These are phyloP conservation scores for Chaetomiaceae sp. DNA, from an alignment of 2,329 filamentous ascomycete genomes.

Conservation along the genomic window DNA sequence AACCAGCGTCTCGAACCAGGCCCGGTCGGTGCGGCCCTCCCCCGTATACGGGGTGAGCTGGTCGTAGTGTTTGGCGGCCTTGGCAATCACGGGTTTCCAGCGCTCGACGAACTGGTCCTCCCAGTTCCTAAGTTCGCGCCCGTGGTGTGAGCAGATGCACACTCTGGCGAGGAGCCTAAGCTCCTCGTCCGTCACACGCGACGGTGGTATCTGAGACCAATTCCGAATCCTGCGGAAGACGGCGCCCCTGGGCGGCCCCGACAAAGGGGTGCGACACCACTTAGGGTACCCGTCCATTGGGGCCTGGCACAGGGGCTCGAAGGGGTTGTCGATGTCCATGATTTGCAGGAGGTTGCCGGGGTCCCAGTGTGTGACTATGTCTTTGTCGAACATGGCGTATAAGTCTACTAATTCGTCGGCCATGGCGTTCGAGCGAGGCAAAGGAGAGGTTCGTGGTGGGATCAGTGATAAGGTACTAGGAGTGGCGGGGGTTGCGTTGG, in stretches of 20 bases:
- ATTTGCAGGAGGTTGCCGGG: slow-evolving; percentile 1
- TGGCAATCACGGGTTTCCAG: background rate
- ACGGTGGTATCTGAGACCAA: background rate
- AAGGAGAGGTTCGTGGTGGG: too few species aligned
- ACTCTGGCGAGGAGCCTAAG: background rate
- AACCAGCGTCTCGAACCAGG: background rate
- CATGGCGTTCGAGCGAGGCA: too few species aligned
- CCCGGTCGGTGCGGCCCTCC: background rate
- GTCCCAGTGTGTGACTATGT: slow-evolving; percentile 6
- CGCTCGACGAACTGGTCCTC: background rate
- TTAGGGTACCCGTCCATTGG: too few species aligned
- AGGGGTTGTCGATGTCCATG: background rate
- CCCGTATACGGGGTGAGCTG: background rate
- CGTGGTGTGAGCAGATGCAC: slow-evolving; percentile 6
- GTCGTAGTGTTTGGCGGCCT: background rate
- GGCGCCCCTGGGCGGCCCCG: background rate
- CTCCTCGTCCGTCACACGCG: background rate
- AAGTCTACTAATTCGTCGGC: too few species aligned
- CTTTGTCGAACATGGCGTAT: too few species aligned
- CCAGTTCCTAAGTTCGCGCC: too few species aligned
- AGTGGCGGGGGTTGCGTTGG: too few species aligned
- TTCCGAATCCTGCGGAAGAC: background rate
- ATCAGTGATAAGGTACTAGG: too few species aligned
- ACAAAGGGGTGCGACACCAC: background rate
- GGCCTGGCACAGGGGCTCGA: background rate